Evolutionary conservation across 305 asterid species (phyloP), one percentile per base, ranked within the genome.

Genomic region (Ajuga reptans): DNA sequence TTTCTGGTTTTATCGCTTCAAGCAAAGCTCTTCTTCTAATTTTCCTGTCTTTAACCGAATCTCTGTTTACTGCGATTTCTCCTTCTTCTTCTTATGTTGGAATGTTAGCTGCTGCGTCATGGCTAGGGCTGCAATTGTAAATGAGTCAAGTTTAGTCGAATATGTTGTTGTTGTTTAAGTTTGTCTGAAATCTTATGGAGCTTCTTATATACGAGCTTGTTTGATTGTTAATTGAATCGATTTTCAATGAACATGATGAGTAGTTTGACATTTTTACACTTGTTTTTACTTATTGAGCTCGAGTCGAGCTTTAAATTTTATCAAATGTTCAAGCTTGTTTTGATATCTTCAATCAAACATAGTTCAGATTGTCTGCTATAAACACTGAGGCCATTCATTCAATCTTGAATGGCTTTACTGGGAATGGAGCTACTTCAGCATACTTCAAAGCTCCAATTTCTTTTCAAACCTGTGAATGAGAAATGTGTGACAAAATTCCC

Each of bases 351-450:
- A 21, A 21, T 21, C 27, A 21, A 2, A 21, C 2, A 21, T 21
- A 21, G 27, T 21, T 27, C 53, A 56, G 64, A 42, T 34, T 54
- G 60, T 34, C 11, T 42, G 49, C 17, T 43, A n/a, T 37, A 51
- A 27, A 29, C 39, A 42, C 27, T 41, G 5, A 29, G 24, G 46
- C 36, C 36, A 31, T 29, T 64, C 27, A 41, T 57, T 42, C 31
- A 59, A 37, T 63, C 64, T 50, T 34, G 69, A 66, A 62, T 62
- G 58, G 60, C 57, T 68, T 50, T 62, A 9, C 78, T 52, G 69
- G 76, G 66, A 69, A 81, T 84, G 89, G 84, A 79, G 57, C 72
- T 81, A 66, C 72, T 77, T 68, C 86, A 77, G 71, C 81, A 71
- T 53, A 34, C 78, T 42, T 42, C 63, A 66, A 70, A 70, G 71